phyloP scores from a whole-genome alignment of 371 early-diverging fungal genomes.

The Mucor racemosus region DNA sequence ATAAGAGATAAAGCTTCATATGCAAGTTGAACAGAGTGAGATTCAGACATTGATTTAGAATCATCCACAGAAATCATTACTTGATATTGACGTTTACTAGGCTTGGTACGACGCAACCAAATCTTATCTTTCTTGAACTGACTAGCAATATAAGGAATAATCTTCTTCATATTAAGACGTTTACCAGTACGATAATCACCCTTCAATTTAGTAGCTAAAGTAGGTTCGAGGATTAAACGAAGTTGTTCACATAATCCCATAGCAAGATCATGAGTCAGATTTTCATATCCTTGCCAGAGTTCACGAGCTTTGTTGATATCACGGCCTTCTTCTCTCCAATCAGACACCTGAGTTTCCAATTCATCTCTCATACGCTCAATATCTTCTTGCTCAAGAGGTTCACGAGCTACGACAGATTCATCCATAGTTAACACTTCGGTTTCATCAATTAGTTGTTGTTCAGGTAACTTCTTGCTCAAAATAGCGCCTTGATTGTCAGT shows the following conservation, averaged over 20 bases:
- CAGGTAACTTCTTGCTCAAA: slow-evolving; percentile 41
- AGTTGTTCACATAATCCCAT: slow-evolving; percentile 94
- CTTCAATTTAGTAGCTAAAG: slow-evolving; percentile 94
- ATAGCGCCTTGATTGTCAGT: slow-evolving; percentile 42
- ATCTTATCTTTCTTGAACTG: slow-evolving; percentile 99
- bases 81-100: slow-evolving; percentile 97
- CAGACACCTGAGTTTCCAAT: slow-evolving; percentile 57
- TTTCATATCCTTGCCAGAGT: slow-evolving; percentile 89
- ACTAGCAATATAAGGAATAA: slow-evolving; percentile 99
- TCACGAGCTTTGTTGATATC: slow-evolving; percentile 71
- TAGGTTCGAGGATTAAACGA: slow-evolving; percentile 96
- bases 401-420: slow-evolving; percentile 54
- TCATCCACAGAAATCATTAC: slow-evolving; percentile 99
- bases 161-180: slow-evolving; percentile 99
- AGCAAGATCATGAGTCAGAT: slow-evolving; percentile 88
- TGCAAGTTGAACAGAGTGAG: slow-evolving; percentile 87
- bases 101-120: slow-evolving; percentile 98
- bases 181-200: slow-evolving; percentile 99
- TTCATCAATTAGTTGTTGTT: slow-evolving; percentile 34
- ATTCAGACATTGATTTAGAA: slow-evolving; percentile 96
- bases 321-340: slow-evolving; percentile 66
- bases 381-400: slow-evolving; percentile 64
- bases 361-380: slow-evolving; percentile 67
- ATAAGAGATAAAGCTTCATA: slow-evolving; percentile 92
- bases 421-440: slow-evolving; percentile 45